Conservation (phyloP, 495 filamentous ascomycete species). For the Chaetomidium leptoderma region DNA sequence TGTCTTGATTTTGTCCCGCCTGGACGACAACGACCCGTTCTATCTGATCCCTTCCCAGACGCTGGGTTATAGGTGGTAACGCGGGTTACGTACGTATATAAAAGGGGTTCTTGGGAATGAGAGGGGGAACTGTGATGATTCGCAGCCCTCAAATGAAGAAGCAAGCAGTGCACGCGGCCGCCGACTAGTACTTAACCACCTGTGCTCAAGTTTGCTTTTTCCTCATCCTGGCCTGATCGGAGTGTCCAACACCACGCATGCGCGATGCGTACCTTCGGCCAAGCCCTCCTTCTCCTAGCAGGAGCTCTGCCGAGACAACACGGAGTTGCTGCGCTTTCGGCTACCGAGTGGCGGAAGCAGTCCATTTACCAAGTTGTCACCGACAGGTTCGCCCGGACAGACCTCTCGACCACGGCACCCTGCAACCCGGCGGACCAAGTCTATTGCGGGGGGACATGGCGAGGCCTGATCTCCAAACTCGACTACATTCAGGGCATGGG, state of each 20-base stretch:
- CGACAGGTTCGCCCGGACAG: conserved; percentile 66
- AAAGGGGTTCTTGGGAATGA: too few species aligned
- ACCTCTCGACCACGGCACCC: conserved; percentile 57
- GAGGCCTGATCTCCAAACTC: conserved; percentile 64
- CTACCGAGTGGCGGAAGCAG: conserved; percentile 47
- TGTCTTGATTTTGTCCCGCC: background rate
- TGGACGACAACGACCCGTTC: background rate
- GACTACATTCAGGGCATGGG: conserved; percentile 75
- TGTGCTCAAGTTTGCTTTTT: too few species aligned
- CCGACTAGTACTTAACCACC: too few species aligned
- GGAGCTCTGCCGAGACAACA: background rate
- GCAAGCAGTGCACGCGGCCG: too few species aligned
- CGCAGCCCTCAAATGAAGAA: too few species aligned
- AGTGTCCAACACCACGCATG: background rate
- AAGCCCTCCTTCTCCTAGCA: conserved; percentile 7
- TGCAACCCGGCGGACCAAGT: conserved; percentile 46
- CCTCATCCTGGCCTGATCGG: background rate
- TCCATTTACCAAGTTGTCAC: conserved; percentile 74
- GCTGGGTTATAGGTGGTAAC: too few species aligned
- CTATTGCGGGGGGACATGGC: conserved; percentile 76
- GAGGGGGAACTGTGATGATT: too few species aligned
- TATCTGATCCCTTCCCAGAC: too few species aligned
- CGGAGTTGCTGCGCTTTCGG: conserved; percentile 18
- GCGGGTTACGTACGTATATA: too few species aligned
- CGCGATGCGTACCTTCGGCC: conserved; percentile 8